Base-by-base conservation (phyloP, 345 rosid genomes). In the Acer campestre region DNA sequence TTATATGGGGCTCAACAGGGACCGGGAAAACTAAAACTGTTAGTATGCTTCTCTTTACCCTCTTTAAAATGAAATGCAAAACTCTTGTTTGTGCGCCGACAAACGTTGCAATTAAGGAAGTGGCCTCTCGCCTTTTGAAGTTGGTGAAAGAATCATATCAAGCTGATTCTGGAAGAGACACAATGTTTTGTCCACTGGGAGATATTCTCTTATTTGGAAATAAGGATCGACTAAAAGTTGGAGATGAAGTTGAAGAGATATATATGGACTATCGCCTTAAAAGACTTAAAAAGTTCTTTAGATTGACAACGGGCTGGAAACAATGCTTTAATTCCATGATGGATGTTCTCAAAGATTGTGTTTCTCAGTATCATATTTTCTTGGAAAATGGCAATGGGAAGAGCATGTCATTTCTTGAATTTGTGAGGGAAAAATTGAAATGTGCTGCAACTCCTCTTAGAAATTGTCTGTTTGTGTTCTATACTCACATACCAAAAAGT, bases 51-150 rank as follows among this genome's bases (percentile, higher is more conserved):
- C 44, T 40, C 7, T 40, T 40, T 40, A 46, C 27, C 56, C 85
- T 89, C 49, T 70, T 87, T 61, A 74, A 38, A 48, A 25, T 70
- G 88, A 86, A 76, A 27, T 76, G 79, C 17, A 83, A 85, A 74
- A 83, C 86, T 6, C 75, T 89, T 18, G 67, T 74, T 23, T 89
- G 93, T 63, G 80, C 84, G 16, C 90, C 90, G 14, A 85, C 92
- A 42, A 87, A 89, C 75, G 78, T 83, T 67, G 90, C 92, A 23
- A 76, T 89, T 61, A 63, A 13, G 42, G 87, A 87, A 79, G 81
- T 87, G 56, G 88, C 89, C 1, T 40, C 82, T 0, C 82, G 90
- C 14, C 88, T 89, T 9, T 31, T 83, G 10, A 82, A 81, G 75
- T 70, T 89, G 70, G 74, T 83, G 38, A 80, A 40, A 67, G 85